These are phyloP conservation scores for Cucumis melo DNA, from an alignment of 306 rosid genomes.

Conservation along the genomic window DNA sequence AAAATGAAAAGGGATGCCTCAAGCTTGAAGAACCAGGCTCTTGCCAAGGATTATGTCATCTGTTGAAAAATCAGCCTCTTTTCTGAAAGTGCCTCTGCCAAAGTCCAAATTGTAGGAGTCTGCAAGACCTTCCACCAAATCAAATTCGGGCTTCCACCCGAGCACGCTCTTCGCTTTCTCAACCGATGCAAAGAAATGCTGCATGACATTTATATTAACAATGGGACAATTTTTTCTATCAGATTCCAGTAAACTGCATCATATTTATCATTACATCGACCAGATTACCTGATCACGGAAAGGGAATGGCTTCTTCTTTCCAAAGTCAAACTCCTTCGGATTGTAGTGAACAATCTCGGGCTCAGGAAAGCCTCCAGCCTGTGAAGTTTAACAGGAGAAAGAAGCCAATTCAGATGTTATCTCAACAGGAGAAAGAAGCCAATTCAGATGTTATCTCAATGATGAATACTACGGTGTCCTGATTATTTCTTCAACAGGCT, in stretches of 20 bases:
- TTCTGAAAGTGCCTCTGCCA: constrained; percentile 82
- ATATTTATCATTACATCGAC: not conserved
- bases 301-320: constrained; percentile 88
- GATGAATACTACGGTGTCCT: not conserved
- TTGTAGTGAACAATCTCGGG: constrained; percentile 88
- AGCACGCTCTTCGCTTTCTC: constrained; percentile 82
- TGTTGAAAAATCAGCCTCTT: constrained; percentile 80
- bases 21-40: constrained; percentile 49
- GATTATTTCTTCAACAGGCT: not conserved
- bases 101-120: constrained; percentile 85
- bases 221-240: not conserved
- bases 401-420: not conserved
- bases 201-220: constrained; percentile 12
- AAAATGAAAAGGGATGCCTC: not conserved
- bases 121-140: constrained; percentile 71
- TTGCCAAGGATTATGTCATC: constrained; percentile 93
- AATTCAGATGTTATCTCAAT: not conserved
- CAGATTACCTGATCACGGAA: constrained; percentile 80
- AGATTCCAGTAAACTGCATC: not conserved
- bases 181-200: constrained; percentile 90
- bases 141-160: constrained; percentile 67
- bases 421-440: not conserved
- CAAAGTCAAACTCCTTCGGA: constrained; percentile 84
- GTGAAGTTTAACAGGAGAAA: constrained; percentile 2
- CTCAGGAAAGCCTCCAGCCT: constrained; percentile 95